Percentiles rank a stretch among this genome's conserved stretches.
phyloP scores from a whole-genome alignment of 2,329 filamentous ascomycete genomes.

The Arthrobotrys pseudoclavata region DNA sequence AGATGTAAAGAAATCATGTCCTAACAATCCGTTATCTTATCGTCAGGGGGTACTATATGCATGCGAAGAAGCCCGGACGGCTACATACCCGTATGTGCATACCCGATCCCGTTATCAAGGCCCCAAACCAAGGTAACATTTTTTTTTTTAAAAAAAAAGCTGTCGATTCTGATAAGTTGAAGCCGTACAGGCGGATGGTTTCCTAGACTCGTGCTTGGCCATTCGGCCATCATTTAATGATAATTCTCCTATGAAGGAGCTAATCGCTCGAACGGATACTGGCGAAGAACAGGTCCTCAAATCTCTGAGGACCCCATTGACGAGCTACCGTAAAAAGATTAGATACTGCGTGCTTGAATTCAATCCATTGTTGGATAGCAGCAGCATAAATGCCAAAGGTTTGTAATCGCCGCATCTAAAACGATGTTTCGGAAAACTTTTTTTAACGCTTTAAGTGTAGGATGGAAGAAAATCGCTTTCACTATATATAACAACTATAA shows the following conservation, averaged over 20 bases:
- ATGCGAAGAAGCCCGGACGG: conserved; percentile 87
- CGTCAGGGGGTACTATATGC: conserved; percentile 80
- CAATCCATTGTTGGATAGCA: conserved; percentile 85
- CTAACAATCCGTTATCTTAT: conserved; percentile 12
- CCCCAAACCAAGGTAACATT: not conserved
- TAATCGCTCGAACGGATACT: conserved; percentile 72
- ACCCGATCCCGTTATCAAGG: conserved; percentile 5
- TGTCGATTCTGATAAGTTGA: not conserved
- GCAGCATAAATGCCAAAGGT: conserved; percentile 85
- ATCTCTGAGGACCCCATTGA: conserved; percentile 63
- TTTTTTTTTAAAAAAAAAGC: not conserved
- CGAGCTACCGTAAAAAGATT: conserved; percentile 79
- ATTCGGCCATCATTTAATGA: conserved; percentile 90
- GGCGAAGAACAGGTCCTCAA: conserved; percentile 67
- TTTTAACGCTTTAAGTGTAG: conserved; percentile 64
- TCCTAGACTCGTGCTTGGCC: conserved; percentile 84
- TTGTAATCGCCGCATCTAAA: conserved; percentile 70
- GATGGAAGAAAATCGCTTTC: conserved; percentile 86
- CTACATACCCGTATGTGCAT: conserved; percentile 77
- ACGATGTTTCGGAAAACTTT: not conserved
- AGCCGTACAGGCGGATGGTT: conserved; percentile 72
- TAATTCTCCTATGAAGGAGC: conserved; percentile 72
- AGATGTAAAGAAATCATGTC: not conserved
- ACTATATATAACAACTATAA: conserved; percentile 86
- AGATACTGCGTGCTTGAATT: conserved; percentile 89